A percentile compares a stretch with the other conserved stretches of the same genome.
Conservation (phyloP, 2,329 filamentous ascomycete species). For the Hypoxylon sp. region DNA sequence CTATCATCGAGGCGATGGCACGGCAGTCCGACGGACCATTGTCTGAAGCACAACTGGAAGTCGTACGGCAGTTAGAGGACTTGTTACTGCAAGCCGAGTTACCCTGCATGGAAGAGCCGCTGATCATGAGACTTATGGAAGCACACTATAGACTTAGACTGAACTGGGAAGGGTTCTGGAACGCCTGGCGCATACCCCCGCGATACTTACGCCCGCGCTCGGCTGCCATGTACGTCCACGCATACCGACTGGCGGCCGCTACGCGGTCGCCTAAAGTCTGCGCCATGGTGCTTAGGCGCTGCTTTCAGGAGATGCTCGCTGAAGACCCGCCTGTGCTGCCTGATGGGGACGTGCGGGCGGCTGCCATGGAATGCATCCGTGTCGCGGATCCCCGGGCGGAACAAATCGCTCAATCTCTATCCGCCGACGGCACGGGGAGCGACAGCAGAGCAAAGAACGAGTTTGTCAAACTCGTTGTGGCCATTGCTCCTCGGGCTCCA, state of each 20-base stretch:
- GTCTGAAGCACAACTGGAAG: slow-evolving; percentile 51
- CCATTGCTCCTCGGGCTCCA: slow-evolving; percentile 22
- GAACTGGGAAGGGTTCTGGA: slow-evolving; percentile 67
- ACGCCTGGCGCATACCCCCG: slow-evolving; percentile 64
- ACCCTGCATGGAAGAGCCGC: slow-evolving; percentile 49
- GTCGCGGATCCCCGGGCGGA: slow-evolving; percentile 62
- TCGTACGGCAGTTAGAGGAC: slow-evolving; percentile 51
- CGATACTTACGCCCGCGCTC: slow-evolving; percentile 58
- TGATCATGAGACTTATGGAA: slow-evolving; percentile 53
- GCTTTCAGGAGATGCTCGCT: slow-evolving; percentile 65
- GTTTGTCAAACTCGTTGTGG: slow-evolving; percentile 44
- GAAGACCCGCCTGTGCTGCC: slow-evolving; percentile 61
- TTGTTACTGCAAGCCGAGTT: slow-evolving; percentile 51
- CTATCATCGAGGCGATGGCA: slow-evolving; percentile 54
- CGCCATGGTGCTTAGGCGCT: slow-evolving; percentile 58
- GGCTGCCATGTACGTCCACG: slow-evolving; percentile 60
- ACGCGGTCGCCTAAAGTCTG: slow-evolving; percentile 54
- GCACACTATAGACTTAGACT: slow-evolving; percentile 55
- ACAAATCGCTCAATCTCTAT: slow-evolving; percentile 39
- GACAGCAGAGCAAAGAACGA: slow-evolving; percentile 36
- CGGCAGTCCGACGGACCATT: slow-evolving; percentile 41
- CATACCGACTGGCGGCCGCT: slow-evolving; percentile 59
- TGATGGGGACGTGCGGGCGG: slow-evolving; percentile 52
- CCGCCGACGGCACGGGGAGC: slow-evolving; percentile 16
- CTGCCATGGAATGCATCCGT: slow-evolving; percentile 62